Evolutionary conservation across 1,139 yeast species (phyloP), one percentile per base, ranked within the genome.

Genomic region (Sugiyamaella grinbergsii): DNA sequence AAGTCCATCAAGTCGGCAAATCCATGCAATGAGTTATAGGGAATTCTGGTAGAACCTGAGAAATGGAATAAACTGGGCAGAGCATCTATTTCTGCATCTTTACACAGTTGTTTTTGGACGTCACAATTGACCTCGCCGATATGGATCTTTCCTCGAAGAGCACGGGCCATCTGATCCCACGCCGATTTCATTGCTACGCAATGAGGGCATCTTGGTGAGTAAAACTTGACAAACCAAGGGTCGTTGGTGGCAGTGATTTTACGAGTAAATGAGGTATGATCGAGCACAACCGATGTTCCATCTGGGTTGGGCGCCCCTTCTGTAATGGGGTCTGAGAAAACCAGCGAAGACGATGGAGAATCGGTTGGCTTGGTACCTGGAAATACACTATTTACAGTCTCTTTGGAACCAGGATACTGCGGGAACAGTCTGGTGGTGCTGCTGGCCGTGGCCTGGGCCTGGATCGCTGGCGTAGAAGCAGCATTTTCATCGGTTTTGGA

Each of bases 121-220:
- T 70, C 72, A 49, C 77, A 73, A 58, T 73, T 69, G 40, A 73
- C 68, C 29, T 70, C 72, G 5, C 73, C 77, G 16, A 73, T 63
- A 47, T 72, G 70, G 45, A 73, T 57, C 47, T 53, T 49, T 20
- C 69, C 68, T 48, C 62, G 57, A 51, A 66, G 58, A 42, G 57
- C 48, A 11, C 49, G 52, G 4, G 76, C 74, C 50, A 71, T 54
- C 47, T 67, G 64, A 11, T 55, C 56, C 74, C 75, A 73, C 13
- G 67, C 68, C 4, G 71, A 68, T 8, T 61, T 66, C 63, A 70
- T 60, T n/a, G 61, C 61, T 18, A 52, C 56, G 56, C 76, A 71
- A 57, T 70, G 71, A 10, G 70, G 66, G 55, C 75, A 71, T 49
- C 62, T 56, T 2, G 75, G 74, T 1, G 72, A 67, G 54, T 63